Conservation (phyloP, 2,329 filamentous ascomycete species). For the Trichoderma sp. region DNA sequence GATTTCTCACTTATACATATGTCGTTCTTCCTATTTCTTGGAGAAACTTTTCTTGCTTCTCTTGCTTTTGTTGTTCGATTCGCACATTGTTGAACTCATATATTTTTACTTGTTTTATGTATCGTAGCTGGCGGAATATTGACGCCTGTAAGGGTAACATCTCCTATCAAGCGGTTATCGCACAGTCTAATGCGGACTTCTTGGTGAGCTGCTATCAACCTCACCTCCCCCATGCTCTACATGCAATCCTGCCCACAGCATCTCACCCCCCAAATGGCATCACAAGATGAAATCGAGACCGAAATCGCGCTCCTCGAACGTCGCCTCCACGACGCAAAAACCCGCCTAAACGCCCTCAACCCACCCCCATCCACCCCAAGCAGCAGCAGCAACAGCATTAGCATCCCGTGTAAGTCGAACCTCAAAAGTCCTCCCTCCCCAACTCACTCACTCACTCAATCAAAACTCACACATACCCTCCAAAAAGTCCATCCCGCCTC, state of each 20-base stretch:
- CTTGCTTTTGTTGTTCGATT: not conserved
- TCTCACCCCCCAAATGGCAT: constrained; percentile 27
- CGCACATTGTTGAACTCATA: constrained; percentile 7
- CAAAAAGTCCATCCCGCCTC: constrained; percentile 28
- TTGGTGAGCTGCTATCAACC: not conserved
- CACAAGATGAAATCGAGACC: constrained; percentile 43
- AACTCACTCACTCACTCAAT: not conserved
- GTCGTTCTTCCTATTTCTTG: not conserved
- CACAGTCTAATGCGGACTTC: constrained; percentile 18
- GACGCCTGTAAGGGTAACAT: not conserved
- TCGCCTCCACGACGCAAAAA: constrained; percentile 48
- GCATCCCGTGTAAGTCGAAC: not conserved
- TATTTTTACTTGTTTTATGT: too few relatives aligned
- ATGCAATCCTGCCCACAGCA: constrained; percentile 1
- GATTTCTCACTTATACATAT: not conserved
- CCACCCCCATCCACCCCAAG: constrained; percentile 2
- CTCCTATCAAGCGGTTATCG: constrained; percentile 4
- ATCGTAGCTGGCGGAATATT: not conserved
- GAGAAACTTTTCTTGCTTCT: not conserved
- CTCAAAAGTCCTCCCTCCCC: not conserved
- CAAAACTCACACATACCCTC: not conserved
- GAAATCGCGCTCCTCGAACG: constrained; percentile 63
- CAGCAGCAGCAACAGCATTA: not conserved
- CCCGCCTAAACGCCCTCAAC: constrained; percentile 44
- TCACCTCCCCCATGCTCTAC: too few relatives aligned